A percentile compares a stretch with the other conserved stretches of the same genome.
phyloP scores from a whole-genome alignment of 228 moss, liverwort and hornwort genomes.

The Sphagnum magellanicum region DNA sequence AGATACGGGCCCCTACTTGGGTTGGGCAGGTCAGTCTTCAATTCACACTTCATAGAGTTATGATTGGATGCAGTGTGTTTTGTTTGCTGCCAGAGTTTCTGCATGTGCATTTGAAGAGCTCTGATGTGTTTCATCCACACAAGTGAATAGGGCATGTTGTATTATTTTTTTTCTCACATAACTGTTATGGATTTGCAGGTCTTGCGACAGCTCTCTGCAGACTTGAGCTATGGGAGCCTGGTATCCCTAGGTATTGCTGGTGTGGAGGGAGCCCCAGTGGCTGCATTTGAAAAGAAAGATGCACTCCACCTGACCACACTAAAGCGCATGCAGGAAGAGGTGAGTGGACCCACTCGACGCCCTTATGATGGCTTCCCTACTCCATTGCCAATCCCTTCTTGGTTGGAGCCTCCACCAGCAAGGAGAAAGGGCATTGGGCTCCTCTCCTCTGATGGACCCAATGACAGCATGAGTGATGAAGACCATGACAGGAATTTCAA shows the following conservation, averaged over 20 bases:
- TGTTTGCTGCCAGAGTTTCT: too few species aligned
- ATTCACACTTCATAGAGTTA: too few species aligned
- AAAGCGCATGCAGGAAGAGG: constrained; percentile 45
- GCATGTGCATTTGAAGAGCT: too few species aligned
- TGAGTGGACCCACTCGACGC: background rate
- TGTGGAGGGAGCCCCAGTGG: constrained; percentile 82
- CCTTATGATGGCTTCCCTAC: constrained; percentile 6
- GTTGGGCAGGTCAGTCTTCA: constrained; percentile 65
- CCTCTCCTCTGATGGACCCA: constrained; percentile 34
- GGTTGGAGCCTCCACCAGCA: constrained; percentile 70
- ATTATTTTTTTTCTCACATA: background rate
- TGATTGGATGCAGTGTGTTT: background rate
- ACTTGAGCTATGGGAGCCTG: constrained; percentile 76
- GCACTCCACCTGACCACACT: constrained; percentile 53
- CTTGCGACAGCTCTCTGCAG: constrained; percentile 79
- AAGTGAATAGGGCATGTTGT: background rate
- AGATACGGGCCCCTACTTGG: constrained; percentile 86
- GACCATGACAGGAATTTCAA: constrained; percentile 9
- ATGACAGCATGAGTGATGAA: constrained; percentile 47
- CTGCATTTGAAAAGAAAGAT: constrained; percentile 81
- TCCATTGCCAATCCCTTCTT: constrained; percentile 45
- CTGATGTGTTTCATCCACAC: too few species aligned
- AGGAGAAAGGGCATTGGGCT: constrained; percentile 67
- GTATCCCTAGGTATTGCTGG: constrained; percentile 91
- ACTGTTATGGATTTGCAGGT: constrained; percentile 37